These are phyloP conservation scores for Apostasia shenzhenica DNA, from an alignment of 106 monocot species.

Conservation along the genomic window DNA sequence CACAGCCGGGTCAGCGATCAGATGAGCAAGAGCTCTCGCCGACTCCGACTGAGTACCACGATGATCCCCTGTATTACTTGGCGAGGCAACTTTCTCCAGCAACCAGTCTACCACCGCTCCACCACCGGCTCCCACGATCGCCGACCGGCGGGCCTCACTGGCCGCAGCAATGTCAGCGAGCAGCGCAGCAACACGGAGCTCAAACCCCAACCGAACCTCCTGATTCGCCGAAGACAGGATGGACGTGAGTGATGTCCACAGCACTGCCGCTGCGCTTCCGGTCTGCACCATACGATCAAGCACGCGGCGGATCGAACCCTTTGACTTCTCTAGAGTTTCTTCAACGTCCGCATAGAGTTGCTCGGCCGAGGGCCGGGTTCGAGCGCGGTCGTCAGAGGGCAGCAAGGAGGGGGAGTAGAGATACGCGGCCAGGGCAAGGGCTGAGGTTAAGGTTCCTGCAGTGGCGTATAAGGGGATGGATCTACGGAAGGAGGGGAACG, in stretches of 20 bases:
- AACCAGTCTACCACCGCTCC: constrained; percentile 96
- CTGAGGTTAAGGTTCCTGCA: constrained; percentile 45
- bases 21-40: constrained; percentile 81
- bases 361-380: constrained; percentile 1
- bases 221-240: constrained; percentile 87
- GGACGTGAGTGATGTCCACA: constrained; percentile 71
- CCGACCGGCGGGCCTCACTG: constrained; percentile 49
- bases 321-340: constrained; percentile 39
- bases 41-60: constrained; percentile 77
- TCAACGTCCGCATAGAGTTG: constrained; percentile 38
- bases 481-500: constrained; percentile 12
- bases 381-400: constrained; percentile 8
- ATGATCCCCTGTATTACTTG: constrained; percentile 25
- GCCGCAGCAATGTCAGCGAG: constrained; percentile 86
- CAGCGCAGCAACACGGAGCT: constrained; percentile 78
- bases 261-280: constrained; percentile 52
- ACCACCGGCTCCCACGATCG: constrained; percentile 74
- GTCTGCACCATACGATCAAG: constrained; percentile 64
- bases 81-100: constrained; percentile 56
- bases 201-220: constrained; percentile 85
- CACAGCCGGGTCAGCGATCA: constrained; percentile 63
- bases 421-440: constrained; percentile 22
- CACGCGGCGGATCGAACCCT: constrained; percentile 31
- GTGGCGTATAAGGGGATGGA: constrained; percentile 15
- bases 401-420: constrained; percentile 10